Evolutionary conservation across 2,329 filamentous ascomycete genomes (phyloP).

Genomic region (Apiospora malaysiana): DNA sequence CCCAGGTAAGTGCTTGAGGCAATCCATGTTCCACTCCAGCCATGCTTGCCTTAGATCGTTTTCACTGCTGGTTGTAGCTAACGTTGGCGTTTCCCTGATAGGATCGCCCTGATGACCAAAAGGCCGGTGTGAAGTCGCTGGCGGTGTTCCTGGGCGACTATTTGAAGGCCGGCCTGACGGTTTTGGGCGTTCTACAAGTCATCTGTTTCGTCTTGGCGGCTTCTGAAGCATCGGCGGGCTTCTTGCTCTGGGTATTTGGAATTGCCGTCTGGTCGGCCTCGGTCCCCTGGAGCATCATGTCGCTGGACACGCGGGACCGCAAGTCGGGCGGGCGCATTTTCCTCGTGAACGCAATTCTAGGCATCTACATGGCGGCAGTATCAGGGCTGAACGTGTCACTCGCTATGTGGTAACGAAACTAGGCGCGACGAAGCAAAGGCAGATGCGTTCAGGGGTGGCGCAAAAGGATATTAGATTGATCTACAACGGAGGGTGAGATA

Average conservation of each 20-base stretch:
- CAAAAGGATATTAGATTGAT: too few species aligned
- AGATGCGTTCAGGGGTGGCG: too few species aligned
- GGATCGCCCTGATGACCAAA: neutral
- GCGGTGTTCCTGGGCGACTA: neutral
- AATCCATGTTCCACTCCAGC: too few species aligned
- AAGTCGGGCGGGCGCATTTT: neutral
- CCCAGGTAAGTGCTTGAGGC: neutral
- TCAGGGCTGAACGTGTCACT: too few species aligned
- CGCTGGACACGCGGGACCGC: neutral
- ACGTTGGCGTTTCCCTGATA: neutral
- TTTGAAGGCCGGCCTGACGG: neutral
- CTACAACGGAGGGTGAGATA: too few species aligned
- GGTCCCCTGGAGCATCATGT: neutral
- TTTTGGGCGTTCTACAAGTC: neutral
- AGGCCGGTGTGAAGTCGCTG: constrained; percentile 1
- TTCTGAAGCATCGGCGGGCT: neutral
- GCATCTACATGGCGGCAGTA: neutral
- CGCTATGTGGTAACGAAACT: too few species aligned
- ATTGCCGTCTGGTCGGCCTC: neutral
- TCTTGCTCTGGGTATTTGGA: neutral
- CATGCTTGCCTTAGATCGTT: too few species aligned
- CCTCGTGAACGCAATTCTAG: neutral
- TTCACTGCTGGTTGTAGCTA: too few species aligned
- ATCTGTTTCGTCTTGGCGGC: neutral
- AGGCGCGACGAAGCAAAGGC: too few species aligned